Conservation (phyloP, 352 stramenopile genomes). For the Hyaloperonospora arabidopsidis region DNA sequence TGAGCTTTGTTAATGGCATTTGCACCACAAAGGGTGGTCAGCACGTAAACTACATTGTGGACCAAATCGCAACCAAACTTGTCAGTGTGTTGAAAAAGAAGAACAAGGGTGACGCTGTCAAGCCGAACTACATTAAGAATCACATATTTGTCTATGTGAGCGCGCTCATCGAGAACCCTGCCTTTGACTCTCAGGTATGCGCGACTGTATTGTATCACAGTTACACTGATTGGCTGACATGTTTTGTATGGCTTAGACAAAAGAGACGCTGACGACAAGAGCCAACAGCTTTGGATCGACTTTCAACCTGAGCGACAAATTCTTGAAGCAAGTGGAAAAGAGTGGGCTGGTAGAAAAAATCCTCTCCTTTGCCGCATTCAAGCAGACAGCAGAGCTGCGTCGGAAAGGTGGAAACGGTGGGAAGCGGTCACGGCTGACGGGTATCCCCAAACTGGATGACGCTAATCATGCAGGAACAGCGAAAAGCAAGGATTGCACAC, state of each 20-base stretch:
- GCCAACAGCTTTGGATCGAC: constrained; percentile 79
- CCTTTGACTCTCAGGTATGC: constrained; percentile 92
- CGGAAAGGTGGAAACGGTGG: constrained; percentile 70
- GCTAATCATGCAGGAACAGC: constrained; percentile 92
- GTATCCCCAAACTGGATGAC: constrained; percentile 97
- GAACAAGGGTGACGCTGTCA: constrained; percentile 90
- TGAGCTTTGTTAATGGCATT: constrained; percentile 98
- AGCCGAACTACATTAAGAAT: constrained; percentile 92
- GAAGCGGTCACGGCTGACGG: constrained; percentile 80
- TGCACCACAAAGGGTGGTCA: constrained; percentile 93
- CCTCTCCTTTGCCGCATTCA: constrained; percentile 87
- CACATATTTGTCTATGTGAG: constrained; percentile 96
- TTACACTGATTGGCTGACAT: neutral
- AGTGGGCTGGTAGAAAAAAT: constrained; percentile 88
- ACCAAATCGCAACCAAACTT: constrained; percentile 87
- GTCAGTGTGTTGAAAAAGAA: constrained; percentile 90
- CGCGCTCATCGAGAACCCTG: constrained; percentile 94
- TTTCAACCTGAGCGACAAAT: constrained; percentile 81
- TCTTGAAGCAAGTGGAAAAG: constrained; percentile 84
- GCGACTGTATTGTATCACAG: neutral
- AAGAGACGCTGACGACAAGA: constrained; percentile 93
- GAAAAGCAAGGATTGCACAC: constrained; percentile 88
- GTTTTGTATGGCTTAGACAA: constrained; percentile 63
- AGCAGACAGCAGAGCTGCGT: constrained; percentile 87
- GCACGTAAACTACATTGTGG: constrained; percentile 91